Percentiles rank a stretch among this genome's conserved stretches.
Evolutionary conservation across 106 monocot genomes (phyloP).

Genomic region (Dendrobium huoshanense): DNA sequence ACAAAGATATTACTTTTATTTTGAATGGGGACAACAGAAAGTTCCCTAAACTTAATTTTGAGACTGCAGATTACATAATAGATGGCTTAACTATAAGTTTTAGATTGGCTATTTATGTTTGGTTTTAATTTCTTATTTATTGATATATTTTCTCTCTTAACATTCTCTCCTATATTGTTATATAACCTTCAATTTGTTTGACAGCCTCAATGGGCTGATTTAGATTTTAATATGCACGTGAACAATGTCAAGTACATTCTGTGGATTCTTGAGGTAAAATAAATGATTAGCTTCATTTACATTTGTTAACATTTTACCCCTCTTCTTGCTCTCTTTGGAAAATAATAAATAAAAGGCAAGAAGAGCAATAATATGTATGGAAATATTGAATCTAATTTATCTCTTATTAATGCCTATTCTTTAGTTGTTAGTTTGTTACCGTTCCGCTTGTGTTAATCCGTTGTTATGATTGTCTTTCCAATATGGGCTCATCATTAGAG

Average conservation of each 20-base stretch:
- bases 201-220: slow-evolving; percentile 49
- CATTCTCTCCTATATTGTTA: background rate
- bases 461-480: too few species aligned
- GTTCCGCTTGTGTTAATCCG: too few species aligned
- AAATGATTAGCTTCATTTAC: background rate
- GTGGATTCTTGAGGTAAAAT: slow-evolving; percentile 49
- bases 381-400: too few species aligned
- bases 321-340: too few species aligned
- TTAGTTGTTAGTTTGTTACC: too few species aligned
- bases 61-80: slow-evolving; percentile 46
- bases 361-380: too few species aligned
- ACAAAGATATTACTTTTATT: slow-evolving; percentile 25
- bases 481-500: too few species aligned
- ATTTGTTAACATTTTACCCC: too few species aligned
- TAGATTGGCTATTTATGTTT: background rate
- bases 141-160: background rate
- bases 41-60: slow-evolving; percentile 40
- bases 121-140: too few species aligned
- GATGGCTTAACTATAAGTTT: slow-evolving; percentile 68
- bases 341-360: too few species aligned
- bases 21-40: slow-evolving; percentile 37
- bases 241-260: slow-evolving; percentile 51
- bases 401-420: too few species aligned
- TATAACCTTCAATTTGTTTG: background rate
- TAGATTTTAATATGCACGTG: slow-evolving; percentile 52